These are phyloP conservation scores for Neurospora sp. DNA, from an alignment of 495 filamentous ascomycete species.

Conservation along the genomic window DNA sequence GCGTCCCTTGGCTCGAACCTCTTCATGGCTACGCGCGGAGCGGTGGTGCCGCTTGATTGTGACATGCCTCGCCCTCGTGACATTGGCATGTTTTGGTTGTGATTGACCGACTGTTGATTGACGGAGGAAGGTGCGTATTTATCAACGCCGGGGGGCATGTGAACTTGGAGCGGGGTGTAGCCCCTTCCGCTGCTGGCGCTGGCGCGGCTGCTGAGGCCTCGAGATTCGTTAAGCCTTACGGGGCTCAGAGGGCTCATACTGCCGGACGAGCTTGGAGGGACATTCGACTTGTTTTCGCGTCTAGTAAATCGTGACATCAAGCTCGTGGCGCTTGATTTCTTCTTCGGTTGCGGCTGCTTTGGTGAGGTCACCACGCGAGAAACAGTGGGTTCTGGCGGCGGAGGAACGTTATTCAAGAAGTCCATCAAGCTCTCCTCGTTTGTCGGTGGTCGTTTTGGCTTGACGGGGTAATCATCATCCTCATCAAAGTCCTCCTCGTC, in stretches of 20 bases:
- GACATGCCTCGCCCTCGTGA: neutral
- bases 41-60: neutral
- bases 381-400: constrained; percentile 47
- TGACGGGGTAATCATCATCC: constrained; percentile 19
- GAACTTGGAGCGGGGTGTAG: constrained; percentile 41
- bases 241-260: constrained; percentile 5
- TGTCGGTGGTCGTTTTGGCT: constrained; percentile 25
- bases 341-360: constrained; percentile 37
- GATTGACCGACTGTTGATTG: constrained; percentile 1
- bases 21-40: constrained; percentile 37
- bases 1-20: constrained; percentile 44
- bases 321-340: constrained; percentile 48
- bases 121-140: constrained; percentile 14
- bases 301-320: constrained; percentile 56
- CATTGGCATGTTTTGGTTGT: constrained; percentile 1
- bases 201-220: constrained; percentile 25
- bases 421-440: constrained; percentile 74
- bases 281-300: constrained; percentile 13
- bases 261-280: constrained; percentile 1
- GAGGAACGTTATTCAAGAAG: constrained; percentile 76
- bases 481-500: constrained; percentile 66
- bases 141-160: constrained; percentile 23
- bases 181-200: constrained; percentile 15
- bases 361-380: constrained; percentile 26
- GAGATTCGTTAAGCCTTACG: constrained; percentile 19